These are phyloP conservation scores for Neurospora pannonica DNA, from an alignment of 495 filamentous ascomycete species.

Conservation along the genomic window DNA sequence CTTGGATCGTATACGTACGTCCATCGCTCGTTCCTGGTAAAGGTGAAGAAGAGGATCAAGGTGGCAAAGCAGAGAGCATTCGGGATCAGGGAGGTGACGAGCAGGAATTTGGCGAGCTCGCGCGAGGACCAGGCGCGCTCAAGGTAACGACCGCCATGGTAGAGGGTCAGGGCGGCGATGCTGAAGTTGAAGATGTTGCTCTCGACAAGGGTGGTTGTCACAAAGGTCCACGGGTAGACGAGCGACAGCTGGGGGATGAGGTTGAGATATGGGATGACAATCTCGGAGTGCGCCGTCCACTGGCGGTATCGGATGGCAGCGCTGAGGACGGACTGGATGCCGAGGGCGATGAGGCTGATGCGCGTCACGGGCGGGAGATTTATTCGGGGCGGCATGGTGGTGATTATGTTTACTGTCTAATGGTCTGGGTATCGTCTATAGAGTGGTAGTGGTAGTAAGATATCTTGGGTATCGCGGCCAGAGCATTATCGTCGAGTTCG, in stretches of 20 bases:
- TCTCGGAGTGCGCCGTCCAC: slow-evolving; percentile 44
- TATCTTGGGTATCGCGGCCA: background rate
- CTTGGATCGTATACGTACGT: slow-evolving; percentile 46
- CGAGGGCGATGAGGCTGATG: slow-evolving; percentile 60
- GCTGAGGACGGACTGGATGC: slow-evolving; percentile 71
- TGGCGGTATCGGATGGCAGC: slow-evolving; percentile 64
- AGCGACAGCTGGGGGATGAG: slow-evolving; percentile 75
- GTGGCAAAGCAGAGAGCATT: slow-evolving; percentile 65
- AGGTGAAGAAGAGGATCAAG: slow-evolving; percentile 60
- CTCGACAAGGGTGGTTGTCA: slow-evolving; percentile 82
- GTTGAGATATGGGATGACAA: slow-evolving; percentile 74
- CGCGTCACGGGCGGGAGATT: slow-evolving; percentile 90
- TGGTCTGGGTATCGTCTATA: slow-evolving; percentile 2
- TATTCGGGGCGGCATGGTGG: slow-evolving; percentile 69
- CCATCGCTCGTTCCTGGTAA: slow-evolving; percentile 56
- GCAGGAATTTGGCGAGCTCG: slow-evolving; percentile 86
- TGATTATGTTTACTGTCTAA: slow-evolving; percentile 12
- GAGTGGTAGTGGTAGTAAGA: background rate
- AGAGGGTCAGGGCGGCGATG: slow-evolving; percentile 71
- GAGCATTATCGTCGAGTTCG: background rate
- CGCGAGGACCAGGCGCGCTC: slow-evolving; percentile 92
- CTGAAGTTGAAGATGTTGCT: slow-evolving; percentile 83
- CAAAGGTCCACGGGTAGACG: slow-evolving; percentile 86
- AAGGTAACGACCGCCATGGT: slow-evolving; percentile 90
- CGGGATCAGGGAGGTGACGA: slow-evolving; percentile 66